A percentile compares a stretch with the other conserved stretches of the same genome.
phyloP scores from a whole-genome alignment of 495 filamentous ascomycete genomes.

The Xylaria venustula region DNA sequence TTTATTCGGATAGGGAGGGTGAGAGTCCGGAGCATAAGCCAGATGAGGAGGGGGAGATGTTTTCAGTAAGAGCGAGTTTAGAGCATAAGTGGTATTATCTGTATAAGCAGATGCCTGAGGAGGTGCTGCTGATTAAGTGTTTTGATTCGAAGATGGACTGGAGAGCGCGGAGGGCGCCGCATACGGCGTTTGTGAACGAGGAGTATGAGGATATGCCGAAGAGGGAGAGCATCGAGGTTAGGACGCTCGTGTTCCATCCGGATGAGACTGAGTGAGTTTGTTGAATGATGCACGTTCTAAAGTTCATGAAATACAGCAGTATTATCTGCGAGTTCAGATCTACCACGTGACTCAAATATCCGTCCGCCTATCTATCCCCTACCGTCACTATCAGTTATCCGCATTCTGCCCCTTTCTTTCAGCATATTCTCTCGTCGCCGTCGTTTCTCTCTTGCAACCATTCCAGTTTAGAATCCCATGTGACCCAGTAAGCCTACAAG shows the following conservation, averaged over 20 bases:
- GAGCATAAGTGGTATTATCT: constrained; percentile 52
- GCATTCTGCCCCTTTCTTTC: not conserved
- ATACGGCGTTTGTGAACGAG: constrained; percentile 55
- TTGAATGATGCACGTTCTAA: not conserved
- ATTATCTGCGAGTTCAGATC: not conserved
- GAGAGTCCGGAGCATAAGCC: constrained; percentile 48
- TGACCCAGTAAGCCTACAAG: constrained; percentile 16
- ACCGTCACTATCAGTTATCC: not conserved
- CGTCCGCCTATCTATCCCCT: not conserved
- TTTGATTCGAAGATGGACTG: constrained; percentile 54
- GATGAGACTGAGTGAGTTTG: not conserved
- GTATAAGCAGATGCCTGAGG: constrained; percentile 46
- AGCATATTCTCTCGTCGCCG: not conserved
- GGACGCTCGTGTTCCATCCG: not conserved
- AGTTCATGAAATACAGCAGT: too few relatives aligned
- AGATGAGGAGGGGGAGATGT: constrained; percentile 59
- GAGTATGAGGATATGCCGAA: constrained; percentile 39
- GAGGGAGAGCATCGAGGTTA: constrained; percentile 56
- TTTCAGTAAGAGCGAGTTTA: constrained; percentile 56
- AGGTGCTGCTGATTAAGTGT: constrained; percentile 55
- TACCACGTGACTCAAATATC: not conserved
- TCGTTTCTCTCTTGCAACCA: not conserved
- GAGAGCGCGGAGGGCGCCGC: constrained; percentile 43
- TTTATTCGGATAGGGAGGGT: constrained; percentile 50
- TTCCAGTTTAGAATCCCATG: constrained; percentile 7